phyloP scores from a whole-genome alignment of 2,329 filamentous ascomycete genomes.

The Aureobasidium sp. region DNA sequence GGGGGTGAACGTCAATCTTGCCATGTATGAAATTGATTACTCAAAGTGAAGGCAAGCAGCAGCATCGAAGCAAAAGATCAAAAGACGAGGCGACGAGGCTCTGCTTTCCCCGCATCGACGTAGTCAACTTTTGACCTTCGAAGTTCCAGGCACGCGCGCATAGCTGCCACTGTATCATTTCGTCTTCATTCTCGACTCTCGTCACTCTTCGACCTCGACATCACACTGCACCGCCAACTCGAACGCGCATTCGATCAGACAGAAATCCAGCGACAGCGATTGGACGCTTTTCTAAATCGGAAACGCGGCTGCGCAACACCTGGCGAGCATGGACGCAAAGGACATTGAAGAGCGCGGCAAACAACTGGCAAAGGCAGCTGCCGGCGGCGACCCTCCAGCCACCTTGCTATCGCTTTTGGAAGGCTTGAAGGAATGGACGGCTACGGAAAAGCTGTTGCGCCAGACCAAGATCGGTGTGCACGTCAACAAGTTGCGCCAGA shows the following conservation, averaged over 20 bases:
- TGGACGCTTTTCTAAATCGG: background rate
- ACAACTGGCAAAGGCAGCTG: conserved; percentile 71
- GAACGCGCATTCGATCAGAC: background rate
- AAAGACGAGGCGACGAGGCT: no score
- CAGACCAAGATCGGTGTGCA: conserved; percentile 87
- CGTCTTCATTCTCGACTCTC: no score
- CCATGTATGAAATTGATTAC: background rate
- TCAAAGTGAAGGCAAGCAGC: no score
- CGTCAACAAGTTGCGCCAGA: conserved; percentile 76
- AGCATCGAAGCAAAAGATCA: no score
- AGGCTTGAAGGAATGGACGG: conserved; percentile 70
- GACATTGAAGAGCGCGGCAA: conserved; percentile 72
- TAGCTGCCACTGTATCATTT: no score
- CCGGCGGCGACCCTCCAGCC: conserved; percentile 64
- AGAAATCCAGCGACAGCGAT: background rate
- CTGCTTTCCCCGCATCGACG: no score
- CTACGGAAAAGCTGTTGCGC: conserved; percentile 83
- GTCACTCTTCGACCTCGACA: background rate
- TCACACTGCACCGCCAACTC: background rate
- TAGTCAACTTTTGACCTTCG: no score
- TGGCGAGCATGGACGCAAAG: conserved; percentile 63
- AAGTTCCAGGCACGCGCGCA: no score
- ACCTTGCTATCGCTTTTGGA: conserved; percentile 68
- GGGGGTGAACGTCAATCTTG: background rate
- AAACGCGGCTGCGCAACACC: background rate